Conservation (phyloP, 352 stramenopile genomes). For the Globisporangium uncinulatum region DNA sequence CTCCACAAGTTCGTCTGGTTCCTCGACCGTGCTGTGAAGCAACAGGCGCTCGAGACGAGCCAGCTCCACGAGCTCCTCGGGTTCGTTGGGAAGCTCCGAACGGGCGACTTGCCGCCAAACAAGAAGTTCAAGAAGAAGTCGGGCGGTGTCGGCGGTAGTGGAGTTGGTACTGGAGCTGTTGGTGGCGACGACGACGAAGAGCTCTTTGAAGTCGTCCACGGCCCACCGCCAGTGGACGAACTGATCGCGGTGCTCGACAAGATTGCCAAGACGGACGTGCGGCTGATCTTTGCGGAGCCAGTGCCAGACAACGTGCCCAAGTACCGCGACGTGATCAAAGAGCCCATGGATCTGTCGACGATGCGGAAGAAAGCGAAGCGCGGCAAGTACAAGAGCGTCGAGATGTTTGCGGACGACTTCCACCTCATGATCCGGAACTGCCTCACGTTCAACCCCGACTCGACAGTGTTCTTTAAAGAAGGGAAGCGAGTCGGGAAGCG, state of each 20-base stretch:
- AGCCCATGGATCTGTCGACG: constrained; percentile 83
- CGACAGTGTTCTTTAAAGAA: constrained; percentile 87
- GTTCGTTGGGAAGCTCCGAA: constrained; percentile 64
- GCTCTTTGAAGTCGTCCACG: constrained; percentile 74
- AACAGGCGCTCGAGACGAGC: constrained; percentile 53
- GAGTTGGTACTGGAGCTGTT: constrained; percentile 4
- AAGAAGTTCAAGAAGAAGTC: constrained; percentile 77
- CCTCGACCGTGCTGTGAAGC: constrained; percentile 74
- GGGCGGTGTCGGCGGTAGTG: constrained; percentile 9
- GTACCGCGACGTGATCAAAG: constrained; percentile 78
- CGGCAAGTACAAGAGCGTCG: constrained; percentile 78
- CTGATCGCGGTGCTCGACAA: constrained; percentile 73
- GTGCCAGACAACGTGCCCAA: constrained; percentile 81
- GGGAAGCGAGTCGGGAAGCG: constrained; percentile 80
- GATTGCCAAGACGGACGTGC: constrained; percentile 68
- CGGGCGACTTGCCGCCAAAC: constrained; percentile 60
- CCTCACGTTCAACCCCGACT: constrained; percentile 81
- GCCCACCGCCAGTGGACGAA: constrained; percentile 64
- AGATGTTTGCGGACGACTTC: constrained; percentile 76
- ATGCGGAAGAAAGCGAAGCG: constrained; percentile 76
- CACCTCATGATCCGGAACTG: constrained; percentile 87
- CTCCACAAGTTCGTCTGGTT: constrained; percentile 90
- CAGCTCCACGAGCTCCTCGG: constrained; percentile 70
- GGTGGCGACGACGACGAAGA: constrained; percentile 61
- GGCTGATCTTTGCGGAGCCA: constrained; percentile 79